These are phyloP conservation scores for Phlegmacium glaucopus DNA, from an alignment of 768 basidiomycete genomes.

Conservation along the genomic window DNA sequence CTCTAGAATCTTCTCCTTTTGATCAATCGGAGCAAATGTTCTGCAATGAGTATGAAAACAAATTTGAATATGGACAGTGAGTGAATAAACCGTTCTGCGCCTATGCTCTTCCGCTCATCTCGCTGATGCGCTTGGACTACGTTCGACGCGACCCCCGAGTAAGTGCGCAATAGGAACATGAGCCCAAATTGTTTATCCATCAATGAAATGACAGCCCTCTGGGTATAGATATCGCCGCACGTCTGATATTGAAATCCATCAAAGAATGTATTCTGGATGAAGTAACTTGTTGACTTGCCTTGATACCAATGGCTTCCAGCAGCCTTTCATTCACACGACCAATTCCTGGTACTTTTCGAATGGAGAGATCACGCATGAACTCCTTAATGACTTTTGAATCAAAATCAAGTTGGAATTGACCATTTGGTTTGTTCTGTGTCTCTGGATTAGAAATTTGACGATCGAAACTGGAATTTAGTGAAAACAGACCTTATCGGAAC, in stretches of 20 bases:
- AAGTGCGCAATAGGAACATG: constrained; percentile 67
- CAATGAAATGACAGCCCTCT: constrained; percentile 69
- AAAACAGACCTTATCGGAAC: constrained; percentile 75
- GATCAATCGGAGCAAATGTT: constrained; percentile 69
- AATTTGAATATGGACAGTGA: background rate
- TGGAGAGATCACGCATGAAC: constrained; percentile 81
- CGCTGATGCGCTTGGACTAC: constrained; percentile 70
- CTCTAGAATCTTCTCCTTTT: constrained; percentile 63
- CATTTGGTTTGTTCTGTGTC: constrained; percentile 89
- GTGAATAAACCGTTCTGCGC: constrained; percentile 69
- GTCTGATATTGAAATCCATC: constrained; percentile 43
- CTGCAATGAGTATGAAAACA: constrained; percentile 33
- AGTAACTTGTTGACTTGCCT: constrained; percentile 41
- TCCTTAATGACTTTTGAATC: constrained; percentile 56
- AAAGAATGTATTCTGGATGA: constrained; percentile 1
- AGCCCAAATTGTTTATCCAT: constrained; percentile 90
- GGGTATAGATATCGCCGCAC: constrained; percentile 84
- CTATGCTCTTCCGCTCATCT: constrained; percentile 89
- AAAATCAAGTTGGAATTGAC: constrained; percentile 78
- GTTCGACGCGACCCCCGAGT: constrained; percentile 87
- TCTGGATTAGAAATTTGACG: background rate
- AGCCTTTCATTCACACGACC: constrained; percentile 89
- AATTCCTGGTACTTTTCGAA: constrained; percentile 86
- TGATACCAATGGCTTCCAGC: constrained; percentile 83
- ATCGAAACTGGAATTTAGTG: constrained; percentile 1